phyloP scores from a whole-genome alignment of 202 grass and related monocot genomes.

The Setaria italica region DNA sequence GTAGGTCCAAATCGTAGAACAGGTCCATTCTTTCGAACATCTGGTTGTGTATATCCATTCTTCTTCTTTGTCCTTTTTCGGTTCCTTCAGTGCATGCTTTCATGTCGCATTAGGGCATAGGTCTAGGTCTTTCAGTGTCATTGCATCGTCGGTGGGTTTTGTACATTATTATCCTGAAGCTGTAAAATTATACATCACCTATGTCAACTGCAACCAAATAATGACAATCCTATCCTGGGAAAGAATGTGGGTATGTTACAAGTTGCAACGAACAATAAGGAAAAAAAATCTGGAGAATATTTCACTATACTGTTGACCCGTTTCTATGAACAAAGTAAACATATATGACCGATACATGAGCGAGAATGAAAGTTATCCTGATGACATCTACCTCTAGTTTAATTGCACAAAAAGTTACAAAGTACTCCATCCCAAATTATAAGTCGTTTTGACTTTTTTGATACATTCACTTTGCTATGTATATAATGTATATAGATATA shows the following conservation, averaged over 20 bases:
- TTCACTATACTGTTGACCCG: not conserved
- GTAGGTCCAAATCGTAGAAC: constrained; percentile 63
- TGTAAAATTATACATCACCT: constrained; percentile 38
- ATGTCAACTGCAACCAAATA: constrained; percentile 50
- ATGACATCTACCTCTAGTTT: not conserved
- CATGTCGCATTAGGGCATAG: constrained; percentile 37
- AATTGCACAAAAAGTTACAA: constrained; percentile 29
- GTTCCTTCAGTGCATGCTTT: constrained; percentile 31
- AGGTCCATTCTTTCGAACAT: constrained; percentile 60
- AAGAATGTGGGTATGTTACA: constrained; percentile 29
- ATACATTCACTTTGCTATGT: too few relatives aligned
- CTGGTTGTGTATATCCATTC: constrained; percentile 54
- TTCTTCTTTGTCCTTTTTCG: constrained; percentile 1
- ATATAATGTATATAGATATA: too few relatives aligned
- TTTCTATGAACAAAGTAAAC: constrained; percentile 25
- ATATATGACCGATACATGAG: not conserved
- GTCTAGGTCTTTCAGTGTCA: constrained; percentile 37
- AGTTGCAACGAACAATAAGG: not conserved
- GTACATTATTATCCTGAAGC: constrained; percentile 55
- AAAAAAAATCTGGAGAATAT: not conserved
- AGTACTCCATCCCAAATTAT: not conserved
- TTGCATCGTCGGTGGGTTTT: constrained; percentile 16
- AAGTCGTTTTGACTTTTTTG: too few relatives aligned
- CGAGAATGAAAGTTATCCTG: not conserved
- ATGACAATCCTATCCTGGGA: constrained; percentile 33